Conservation (phyloP, 2,329 filamentous ascomycete species). For the Chalara sp. region DNA sequence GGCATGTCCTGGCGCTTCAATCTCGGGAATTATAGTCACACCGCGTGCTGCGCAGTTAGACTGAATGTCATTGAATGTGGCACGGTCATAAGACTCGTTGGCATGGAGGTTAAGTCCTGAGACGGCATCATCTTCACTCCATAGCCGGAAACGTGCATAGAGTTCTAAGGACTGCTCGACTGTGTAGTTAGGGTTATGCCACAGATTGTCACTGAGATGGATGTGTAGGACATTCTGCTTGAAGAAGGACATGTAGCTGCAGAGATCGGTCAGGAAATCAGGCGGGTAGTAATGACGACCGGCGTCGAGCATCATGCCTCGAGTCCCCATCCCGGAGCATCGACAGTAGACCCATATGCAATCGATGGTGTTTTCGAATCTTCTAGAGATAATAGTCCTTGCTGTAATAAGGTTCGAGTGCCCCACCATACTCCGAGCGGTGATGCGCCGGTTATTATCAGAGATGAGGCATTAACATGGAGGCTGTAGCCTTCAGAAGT, state of each 20-base stretch:
- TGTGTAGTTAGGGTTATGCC: slow-evolving; percentile 42
- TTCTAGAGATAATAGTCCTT: not conserved
- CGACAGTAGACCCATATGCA: slow-evolving; percentile 35
- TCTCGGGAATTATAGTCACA: slow-evolving; percentile 52
- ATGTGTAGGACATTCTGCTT: slow-evolving; percentile 54
- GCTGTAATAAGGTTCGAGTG: not conserved
- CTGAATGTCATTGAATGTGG: slow-evolving; percentile 46
- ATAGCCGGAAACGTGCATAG: slow-evolving; percentile 49
- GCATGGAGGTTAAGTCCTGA: slow-evolving; percentile 40
- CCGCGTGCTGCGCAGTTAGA: slow-evolving; percentile 44
- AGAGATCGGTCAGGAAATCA: slow-evolving; percentile 48
- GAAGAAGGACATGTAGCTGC: slow-evolving; percentile 53
- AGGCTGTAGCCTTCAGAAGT: slow-evolving; percentile 45
- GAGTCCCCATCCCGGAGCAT: slow-evolving; percentile 44
- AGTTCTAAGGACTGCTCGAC: slow-evolving; percentile 35
- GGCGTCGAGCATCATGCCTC: slow-evolving; percentile 46
- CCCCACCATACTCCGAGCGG: not conserved
- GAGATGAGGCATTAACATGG: slow-evolving; percentile 31
- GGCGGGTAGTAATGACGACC: slow-evolving; percentile 50
- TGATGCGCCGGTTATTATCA: slow-evolving; percentile 41
- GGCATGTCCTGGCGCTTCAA: slow-evolving; percentile 52
- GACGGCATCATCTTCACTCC: slow-evolving; percentile 40
- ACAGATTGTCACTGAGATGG: slow-evolving; percentile 50
- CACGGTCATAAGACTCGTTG: slow-evolving; percentile 48
- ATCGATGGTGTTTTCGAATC: slow-evolving; percentile 22